Evolutionary conservation across 78 protist genomes (phyloP), one percentile per base, ranked within the genome.

Genomic region (Dictyostelium citrinum): DNA sequence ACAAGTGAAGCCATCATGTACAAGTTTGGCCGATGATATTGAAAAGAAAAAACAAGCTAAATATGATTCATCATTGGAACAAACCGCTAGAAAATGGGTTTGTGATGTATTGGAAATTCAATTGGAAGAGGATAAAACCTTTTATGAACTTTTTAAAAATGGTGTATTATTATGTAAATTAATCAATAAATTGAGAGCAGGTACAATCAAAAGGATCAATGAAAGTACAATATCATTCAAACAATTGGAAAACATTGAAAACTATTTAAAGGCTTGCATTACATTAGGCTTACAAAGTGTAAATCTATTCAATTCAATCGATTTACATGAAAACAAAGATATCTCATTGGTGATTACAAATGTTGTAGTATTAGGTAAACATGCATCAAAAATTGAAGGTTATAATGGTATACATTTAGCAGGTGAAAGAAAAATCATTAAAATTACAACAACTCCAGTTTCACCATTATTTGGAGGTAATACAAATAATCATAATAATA

Each of bases 231-330:
- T 83, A 17, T 84, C 97, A 33, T 96, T 96, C 70, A 96, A 90
- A 35, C 90, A 91, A 41, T 86, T 96, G 93, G 97, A 96, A 71
- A 96, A 96, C n/a, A 95, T 96, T 35, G 86, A 76, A 58, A 84
- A 91, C 41, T 96, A 74, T n/a, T 74, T 96, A 11, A 81, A 95
- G 29, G 90, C 95, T 14, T 90, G 95, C n/a, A 35, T 6, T 1
- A 49, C 90, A 6, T 31, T 96, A 1, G 97, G 97, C 22, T 29
- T 96, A 43, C 82, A 55, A n/a, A 64, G 55, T 46, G 90, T 67
- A 20, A 71, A 91, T 60, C 46, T 58, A 0, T 96, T 96, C 84
- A 88, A 83, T 64, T 92, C 97, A 6, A 79, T 96, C 58, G 97
- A 96, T 81, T 71, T 96, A 20, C 83, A 49, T 49, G 97, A 96